Evolutionary conservation across 2,329 filamentous ascomycete species (phyloP).

Genomic region (Stromatinia cepivora): DNA sequence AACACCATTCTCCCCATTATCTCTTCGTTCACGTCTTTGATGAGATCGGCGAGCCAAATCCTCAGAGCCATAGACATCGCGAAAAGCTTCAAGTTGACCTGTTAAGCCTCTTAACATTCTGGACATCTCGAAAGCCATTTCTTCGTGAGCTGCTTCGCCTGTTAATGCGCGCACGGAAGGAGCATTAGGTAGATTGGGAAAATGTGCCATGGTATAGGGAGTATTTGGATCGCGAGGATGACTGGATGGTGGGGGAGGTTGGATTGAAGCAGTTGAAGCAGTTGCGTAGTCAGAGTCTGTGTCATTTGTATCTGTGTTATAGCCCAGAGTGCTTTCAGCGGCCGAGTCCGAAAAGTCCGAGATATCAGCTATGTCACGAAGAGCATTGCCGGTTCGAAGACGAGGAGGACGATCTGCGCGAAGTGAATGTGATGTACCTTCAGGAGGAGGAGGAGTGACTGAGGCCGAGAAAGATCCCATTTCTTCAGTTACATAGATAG

Average conservation of each 20-base stretch:
- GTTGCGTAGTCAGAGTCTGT: slow-evolving; percentile 30
- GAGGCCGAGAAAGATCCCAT: slow-evolving; percentile 48
- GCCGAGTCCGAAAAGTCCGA: slow-evolving; percentile 40
- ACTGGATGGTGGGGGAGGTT: slow-evolving; percentile 27
- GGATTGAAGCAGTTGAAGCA: slow-evolving; percentile 13
- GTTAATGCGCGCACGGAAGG: slow-evolving; percentile 35
- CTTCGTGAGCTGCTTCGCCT: slow-evolving; percentile 32
- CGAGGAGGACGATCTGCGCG: slow-evolving; percentile 34
- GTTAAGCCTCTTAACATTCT: slow-evolving; percentile 33
- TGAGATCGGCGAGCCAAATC: slow-evolving; percentile 23
- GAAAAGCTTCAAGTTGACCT: slow-evolving; percentile 35
- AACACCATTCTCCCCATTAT: slow-evolving; percentile 19
- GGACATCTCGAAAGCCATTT: slow-evolving; percentile 36
- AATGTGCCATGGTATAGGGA: slow-evolving; percentile 29
- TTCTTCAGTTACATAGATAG: slow-evolving; percentile 61
- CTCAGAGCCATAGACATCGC: slow-evolving; percentile 32
- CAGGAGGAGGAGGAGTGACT: slow-evolving; percentile 41
- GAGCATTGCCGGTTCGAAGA: slow-evolving; percentile 28
- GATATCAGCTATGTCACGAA: slow-evolving; percentile 35
- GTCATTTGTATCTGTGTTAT: slow-evolving; percentile 26
- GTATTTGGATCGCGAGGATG: slow-evolving; percentile 4
- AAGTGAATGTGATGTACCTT: background rate
- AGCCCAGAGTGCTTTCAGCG: slow-evolving; percentile 27
- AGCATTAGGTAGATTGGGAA: slow-evolving; percentile 32
- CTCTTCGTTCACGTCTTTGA: slow-evolving; percentile 18